phyloP scores from a whole-genome alignment of 2,329 filamentous ascomycete genomes.

The Exophiala lecanii-corni region DNA sequence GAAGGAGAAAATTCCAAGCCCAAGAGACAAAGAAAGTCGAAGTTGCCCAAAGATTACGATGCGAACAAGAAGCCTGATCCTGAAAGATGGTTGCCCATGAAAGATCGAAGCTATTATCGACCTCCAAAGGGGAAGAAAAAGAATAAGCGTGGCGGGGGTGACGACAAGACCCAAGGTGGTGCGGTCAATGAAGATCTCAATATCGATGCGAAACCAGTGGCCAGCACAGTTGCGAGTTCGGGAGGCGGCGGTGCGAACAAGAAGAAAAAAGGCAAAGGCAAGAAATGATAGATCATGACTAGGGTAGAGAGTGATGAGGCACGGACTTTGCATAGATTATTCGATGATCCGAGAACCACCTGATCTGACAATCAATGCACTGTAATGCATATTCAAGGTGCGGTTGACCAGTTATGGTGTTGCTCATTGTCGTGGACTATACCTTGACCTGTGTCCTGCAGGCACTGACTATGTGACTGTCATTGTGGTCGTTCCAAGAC shows the following conservation, averaged over 20 bases:
- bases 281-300: slow-evolving; percentile 33
- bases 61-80: slow-evolving; percentile 76
- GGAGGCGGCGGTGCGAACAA: slow-evolving; percentile 38
- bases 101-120: slow-evolving; percentile 80
- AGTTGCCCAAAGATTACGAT: slow-evolving; percentile 44
- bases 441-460: too few species aligned
- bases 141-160: slow-evolving; percentile 65
- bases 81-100: slow-evolving; percentile 87
- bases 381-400: too few species aligned
- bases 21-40: slow-evolving; percentile 42
- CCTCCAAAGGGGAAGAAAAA: slow-evolving; percentile 84
- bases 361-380: too few species aligned
- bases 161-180: slow-evolving; percentile 79
- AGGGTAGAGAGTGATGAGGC: not conserved
- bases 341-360: not conserved
- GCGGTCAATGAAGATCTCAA: slow-evolving; percentile 66
- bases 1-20: slow-evolving; percentile 35
- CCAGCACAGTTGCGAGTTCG: slow-evolving; percentile 29
- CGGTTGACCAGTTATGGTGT: too few species aligned
- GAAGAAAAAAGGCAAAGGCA: slow-evolving; percentile 50
- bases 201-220: slow-evolving; percentile 41
- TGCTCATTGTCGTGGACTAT: too few species aligned
- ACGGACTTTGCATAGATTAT: too few species aligned
- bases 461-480: too few species aligned
- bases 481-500: too few species aligned